Evolutionary conservation across 495 filamentous ascomycete species (phyloP).

Genomic region (Penicillium taxi): DNA sequence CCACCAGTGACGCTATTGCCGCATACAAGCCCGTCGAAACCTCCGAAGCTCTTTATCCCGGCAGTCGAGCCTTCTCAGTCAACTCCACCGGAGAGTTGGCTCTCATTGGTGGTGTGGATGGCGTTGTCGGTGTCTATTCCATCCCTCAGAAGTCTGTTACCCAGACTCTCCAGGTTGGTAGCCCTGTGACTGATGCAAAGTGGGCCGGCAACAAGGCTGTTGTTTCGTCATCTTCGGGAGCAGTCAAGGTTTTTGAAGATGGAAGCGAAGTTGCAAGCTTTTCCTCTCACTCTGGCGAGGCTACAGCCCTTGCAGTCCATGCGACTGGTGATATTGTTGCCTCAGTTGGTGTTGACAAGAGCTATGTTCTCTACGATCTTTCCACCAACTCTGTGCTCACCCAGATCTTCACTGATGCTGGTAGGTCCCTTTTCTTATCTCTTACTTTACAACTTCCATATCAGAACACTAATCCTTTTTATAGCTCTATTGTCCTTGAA

Average conservation of each 20-base stretch:
- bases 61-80: slow-evolving; percentile 56
- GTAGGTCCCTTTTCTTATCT: slow-evolving; percentile 44
- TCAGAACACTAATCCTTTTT: slow-evolving; percentile 8
- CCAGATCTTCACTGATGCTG: slow-evolving; percentile 71
- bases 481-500: slow-evolving; percentile 67
- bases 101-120: slow-evolving; percentile 73
- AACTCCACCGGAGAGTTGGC: slow-evolving; percentile 58
- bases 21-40: slow-evolving; percentile 52
- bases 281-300: slow-evolving; percentile 70
- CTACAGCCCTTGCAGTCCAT: slow-evolving; percentile 70
- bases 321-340: slow-evolving; percentile 78
- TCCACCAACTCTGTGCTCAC: slow-evolving; percentile 53
- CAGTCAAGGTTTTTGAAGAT: slow-evolving; percentile 68
- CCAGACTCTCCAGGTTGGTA: slow-evolving; percentile 55
- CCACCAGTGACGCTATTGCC: slow-evolving; percentile 62
- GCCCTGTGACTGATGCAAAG: slow-evolving; percentile 66
- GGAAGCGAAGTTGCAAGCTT: slow-evolving; percentile 59
- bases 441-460: not conserved
- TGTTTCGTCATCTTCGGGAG: slow-evolving; percentile 65
- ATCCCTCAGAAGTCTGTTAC: slow-evolving; percentile 61
- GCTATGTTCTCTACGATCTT: slow-evolving; percentile 85
- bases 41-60: slow-evolving; percentile 58
- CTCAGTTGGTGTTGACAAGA: slow-evolving; percentile 87
- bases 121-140: slow-evolving; percentile 72
- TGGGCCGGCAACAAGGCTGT: slow-evolving; percentile 71